Evolutionary conservation across 208 protist species (phyloP), one percentile per base, ranked within the genome.

Genomic region (Kentomonas sorsogonicus): DNA sequence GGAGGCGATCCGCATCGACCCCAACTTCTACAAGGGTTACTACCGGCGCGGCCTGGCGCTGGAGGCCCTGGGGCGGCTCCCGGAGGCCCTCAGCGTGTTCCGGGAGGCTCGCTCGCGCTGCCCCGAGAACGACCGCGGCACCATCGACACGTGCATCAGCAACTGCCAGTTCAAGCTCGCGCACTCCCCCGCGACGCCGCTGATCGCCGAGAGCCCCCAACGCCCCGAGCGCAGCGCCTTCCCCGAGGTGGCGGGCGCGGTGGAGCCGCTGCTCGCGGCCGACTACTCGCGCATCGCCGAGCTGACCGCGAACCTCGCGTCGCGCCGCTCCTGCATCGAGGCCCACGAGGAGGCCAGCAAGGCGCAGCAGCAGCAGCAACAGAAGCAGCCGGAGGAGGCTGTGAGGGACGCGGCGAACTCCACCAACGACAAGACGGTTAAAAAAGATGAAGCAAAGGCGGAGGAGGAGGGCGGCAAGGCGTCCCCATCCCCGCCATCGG

Each of bases 141-240:
- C 40, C 0, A 71, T 88, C 18, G 23, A 25, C 1, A 64, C 71
- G 18, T 38, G 61, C 0, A 74, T 88, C 25, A 63, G 64, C 22
- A 84, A 88, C 67, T 88, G 80, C 45, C 73, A 84, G 63, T 83
- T 74, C 13, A 80, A 84, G 66, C 61, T 83, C 7, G 69, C 66
- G 0, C 72, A 76, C 1, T 66, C 62, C 13, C 74, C 70, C n/a
- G 47, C 30, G n/a, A 83, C 54, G 5, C 71, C 53, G 31, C 65
- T 77, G 25, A 60, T 73, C 23, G 23, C n/a, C 13, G 27, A n/a
- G n/a, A n/a, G n/a, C n/a, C n/a, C n/a, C n/a, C n/a, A n/a, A n/a
- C n/a, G n/a, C n/a, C n/a, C n/a, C n/a, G n/a, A n/a, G n/a, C n/a
- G n/a, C n/a, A n/a, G n/a, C n/a, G n/a, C n/a, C n/a, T n/a, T n/a